Evolutionary conservation across 768 basidiomycete species (phyloP).

Genomic region (Tephrocybe sp.): DNA sequence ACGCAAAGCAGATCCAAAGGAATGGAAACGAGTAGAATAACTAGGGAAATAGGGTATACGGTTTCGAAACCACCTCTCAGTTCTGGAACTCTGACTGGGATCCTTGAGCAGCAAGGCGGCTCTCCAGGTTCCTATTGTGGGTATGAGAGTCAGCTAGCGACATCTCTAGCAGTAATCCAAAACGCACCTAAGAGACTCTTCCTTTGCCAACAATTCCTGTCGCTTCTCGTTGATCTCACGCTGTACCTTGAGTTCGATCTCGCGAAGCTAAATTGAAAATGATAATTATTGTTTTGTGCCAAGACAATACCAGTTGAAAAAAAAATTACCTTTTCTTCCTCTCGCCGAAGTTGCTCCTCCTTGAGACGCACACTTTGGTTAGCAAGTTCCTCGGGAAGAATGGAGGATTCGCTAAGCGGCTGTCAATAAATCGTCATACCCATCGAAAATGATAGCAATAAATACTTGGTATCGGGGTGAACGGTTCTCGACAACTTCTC

Average conservation of each 20-base stretch:
- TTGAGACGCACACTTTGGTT: conserved; percentile 96
- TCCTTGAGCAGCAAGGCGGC: conserved; percentile 86
- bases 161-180: background rate
- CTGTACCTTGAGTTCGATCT: conserved; percentile 97
- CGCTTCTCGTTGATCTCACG: conserved; percentile 97
- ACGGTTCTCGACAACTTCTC: conserved; percentile 95
- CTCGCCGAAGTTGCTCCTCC: conserved; percentile 95
- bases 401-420: conserved; percentile 70
- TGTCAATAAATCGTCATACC: conserved; percentile 17
- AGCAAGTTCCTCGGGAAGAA: conserved; percentile 95
- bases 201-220: conserved; percentile 94
- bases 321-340: conserved; percentile 92
- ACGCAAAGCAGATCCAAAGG: conserved; percentile 31
- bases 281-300: conserved; percentile 9
- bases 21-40: conserved; percentile 19
- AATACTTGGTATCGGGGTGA: conserved; percentile 72
- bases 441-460: conserved; percentile 13
- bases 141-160: conserved; percentile 5
- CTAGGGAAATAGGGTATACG: conserved; percentile 23
- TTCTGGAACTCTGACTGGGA: conserved; percentile 79
- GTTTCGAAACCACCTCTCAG: conserved; percentile 30
- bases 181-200: conserved; percentile 81
- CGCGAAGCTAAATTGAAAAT: conserved; percentile 64
- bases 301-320: background rate
- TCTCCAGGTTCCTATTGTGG: conserved; percentile 75